Evolutionary conservation across 176 grass and related monocot genomes (phyloP).

Genomic region (Zizania latifolia): DNA sequence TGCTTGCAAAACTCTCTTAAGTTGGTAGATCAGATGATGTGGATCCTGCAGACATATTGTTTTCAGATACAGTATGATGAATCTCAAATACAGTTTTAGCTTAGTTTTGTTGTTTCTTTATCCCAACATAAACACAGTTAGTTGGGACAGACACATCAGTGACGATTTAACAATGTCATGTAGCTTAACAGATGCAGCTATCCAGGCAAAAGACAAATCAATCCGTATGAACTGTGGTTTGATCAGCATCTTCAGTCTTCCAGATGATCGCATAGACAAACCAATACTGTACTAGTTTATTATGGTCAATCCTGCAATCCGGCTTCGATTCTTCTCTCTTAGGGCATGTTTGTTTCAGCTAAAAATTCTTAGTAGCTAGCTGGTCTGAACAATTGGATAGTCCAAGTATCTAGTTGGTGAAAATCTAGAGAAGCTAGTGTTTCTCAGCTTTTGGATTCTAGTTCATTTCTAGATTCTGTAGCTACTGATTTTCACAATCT

Average conservation of each 20-base stretch:
- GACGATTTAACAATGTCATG: neutral
- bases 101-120: neutral
- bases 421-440: too few relatives aligned
- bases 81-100: neutral
- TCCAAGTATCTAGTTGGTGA: too few relatives aligned
- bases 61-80: neutral
- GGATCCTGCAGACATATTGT: neutral
- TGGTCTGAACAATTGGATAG: too few relatives aligned
- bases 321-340: neutral
- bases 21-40: neutral
- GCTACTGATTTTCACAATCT: too few relatives aligned
- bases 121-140: conserved; percentile 3
- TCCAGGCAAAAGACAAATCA: neutral
- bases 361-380: too few relatives aligned
- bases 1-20: too few relatives aligned
- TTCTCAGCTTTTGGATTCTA: too few relatives aligned
- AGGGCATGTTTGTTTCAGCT: too few relatives aligned
- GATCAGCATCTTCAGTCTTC: neutral
- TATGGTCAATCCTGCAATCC: neutral
- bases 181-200: neutral
- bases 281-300: neutral
- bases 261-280: neutral
- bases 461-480: too few relatives aligned
- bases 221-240: conserved; percentile 26
- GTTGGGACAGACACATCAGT: conserved; percentile 22